phyloP scores from a whole-genome alignment of 1,284 basidiomycete genomes.

The Inonotus obliquus region DNA sequence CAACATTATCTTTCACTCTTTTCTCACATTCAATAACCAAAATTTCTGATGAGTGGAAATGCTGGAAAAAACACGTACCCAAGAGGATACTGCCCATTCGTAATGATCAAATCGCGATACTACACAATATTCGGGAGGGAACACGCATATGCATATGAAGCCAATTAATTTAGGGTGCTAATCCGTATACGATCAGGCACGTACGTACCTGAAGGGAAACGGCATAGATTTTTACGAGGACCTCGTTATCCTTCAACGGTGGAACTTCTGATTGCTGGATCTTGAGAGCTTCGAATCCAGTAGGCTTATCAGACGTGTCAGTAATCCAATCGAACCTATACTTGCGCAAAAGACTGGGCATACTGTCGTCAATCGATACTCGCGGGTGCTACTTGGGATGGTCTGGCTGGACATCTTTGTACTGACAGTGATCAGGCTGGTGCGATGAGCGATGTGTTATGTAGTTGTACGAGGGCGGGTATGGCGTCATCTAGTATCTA shows the following conservation, averaged over 20 bases:
- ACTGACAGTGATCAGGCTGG: neutral
- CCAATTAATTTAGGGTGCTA: neutral
- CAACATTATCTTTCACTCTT: slow-evolving; percentile 31
- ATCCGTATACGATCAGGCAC: neutral
- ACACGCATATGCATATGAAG: no score
- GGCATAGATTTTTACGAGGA: slow-evolving; percentile 46
- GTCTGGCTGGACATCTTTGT: neutral
- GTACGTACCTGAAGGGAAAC: slow-evolving; percentile 39
- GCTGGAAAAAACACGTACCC: neutral
- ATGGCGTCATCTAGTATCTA: neutral
- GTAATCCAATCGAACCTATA: neutral
- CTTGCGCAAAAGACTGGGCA: neutral
- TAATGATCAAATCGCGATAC: slow-evolving; percentile 41
- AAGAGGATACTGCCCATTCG: slow-evolving; percentile 31
- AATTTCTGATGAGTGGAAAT: neutral
- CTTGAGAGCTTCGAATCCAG: slow-evolving; percentile 25
- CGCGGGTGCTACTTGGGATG: slow-evolving; percentile 28
- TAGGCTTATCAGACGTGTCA: slow-evolving; percentile 18
- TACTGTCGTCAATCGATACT: slow-evolving; percentile 30
- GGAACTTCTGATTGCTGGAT: slow-evolving; percentile 30
- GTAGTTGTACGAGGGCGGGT: neutral
- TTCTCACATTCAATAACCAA: neutral
- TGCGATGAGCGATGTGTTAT: neutral
- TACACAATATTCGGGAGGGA: slow-evolving; percentile 18
- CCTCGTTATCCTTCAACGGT: slow-evolving; percentile 35